These are phyloP conservation scores for Bruguiera gymnorhiza DNA, from an alignment of 345 rosid genomes.

Conservation along the genomic window DNA sequence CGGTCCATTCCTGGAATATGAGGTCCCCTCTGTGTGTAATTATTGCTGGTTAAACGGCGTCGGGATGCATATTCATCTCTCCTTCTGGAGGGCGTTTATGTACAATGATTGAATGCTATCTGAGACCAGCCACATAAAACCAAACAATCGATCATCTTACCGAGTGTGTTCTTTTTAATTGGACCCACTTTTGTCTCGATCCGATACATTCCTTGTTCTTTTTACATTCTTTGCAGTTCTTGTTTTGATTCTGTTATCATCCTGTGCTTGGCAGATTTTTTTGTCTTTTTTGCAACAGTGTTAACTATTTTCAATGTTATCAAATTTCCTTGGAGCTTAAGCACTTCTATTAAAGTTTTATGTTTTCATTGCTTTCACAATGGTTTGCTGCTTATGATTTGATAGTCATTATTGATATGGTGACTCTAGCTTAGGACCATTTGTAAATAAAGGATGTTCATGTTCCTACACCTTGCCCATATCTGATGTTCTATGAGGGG, in stretches of 20 bases:
- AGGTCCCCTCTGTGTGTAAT: neutral
- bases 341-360: no score
- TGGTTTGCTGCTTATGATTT: no score
- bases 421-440: no score
- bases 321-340: no score
- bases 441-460: no score
- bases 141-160: constrained; percentile 20
- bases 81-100: constrained; percentile 1
- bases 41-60: constrained; percentile 31
- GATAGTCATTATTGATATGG: no score
- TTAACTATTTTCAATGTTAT: no score
- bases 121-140: constrained; percentile 26
- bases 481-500: no score
- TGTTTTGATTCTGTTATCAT: neutral
- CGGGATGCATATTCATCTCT: constrained; percentile 25
- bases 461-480: no score
- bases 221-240: neutral
- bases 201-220: constrained; percentile 9
- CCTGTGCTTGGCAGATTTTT: neutral
- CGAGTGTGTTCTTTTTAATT: constrained; percentile 16
- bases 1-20: no score
- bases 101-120: constrained; percentile 35
- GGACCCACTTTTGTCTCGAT: constrained; percentile 32
- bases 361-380: no score
- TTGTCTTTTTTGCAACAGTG: neutral